Percentiles rank a stretch among this genome's conserved stretches.
Evolutionary conservation across 495 filamentous ascomycete species (phyloP).

Genomic region (Annulohypoxylon nitens): DNA sequence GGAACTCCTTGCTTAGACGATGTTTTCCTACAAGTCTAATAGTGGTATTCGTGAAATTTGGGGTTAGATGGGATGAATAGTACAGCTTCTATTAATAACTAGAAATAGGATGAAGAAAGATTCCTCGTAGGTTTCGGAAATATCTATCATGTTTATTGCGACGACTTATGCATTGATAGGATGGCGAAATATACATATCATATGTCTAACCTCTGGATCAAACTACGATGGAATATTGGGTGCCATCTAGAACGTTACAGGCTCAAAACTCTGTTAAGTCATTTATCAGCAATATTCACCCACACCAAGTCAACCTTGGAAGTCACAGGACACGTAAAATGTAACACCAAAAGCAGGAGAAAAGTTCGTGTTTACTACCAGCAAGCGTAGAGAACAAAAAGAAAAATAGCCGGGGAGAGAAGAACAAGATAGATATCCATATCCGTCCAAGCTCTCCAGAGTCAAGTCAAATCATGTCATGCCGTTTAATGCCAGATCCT

Average conservation of each 20-base stretch:
- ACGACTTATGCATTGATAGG: background rate
- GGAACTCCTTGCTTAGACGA: no score
- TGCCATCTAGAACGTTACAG: background rate
- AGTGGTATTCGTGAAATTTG: no score
- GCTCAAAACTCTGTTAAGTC: background rate
- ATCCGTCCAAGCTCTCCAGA: conserved; percentile 37
- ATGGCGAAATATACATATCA: background rate
- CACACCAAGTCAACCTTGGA: background rate
- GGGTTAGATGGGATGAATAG: no score
- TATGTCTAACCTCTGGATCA: background rate
- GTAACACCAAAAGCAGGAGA: background rate
- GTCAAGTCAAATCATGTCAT: conserved; percentile 13
- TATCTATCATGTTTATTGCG: no score
- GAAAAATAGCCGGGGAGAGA: conserved; percentile 36
- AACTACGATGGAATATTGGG: background rate
- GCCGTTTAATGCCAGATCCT: conserved; percentile 19
- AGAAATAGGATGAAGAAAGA: no score
- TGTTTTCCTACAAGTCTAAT: no score
- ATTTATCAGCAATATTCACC: background rate
- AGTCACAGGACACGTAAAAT: background rate
- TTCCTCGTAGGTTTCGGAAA: no score
- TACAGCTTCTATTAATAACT: no score
- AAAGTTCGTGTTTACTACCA: conserved; percentile 38
- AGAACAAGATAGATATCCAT: conserved; percentile 40
- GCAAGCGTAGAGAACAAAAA: conserved; percentile 26